Percentiles rank a stretch among this genome's conserved stretches.
phyloP scores from a whole-genome alignment of 208 protist species.

The Strigomonas galati region DNA sequence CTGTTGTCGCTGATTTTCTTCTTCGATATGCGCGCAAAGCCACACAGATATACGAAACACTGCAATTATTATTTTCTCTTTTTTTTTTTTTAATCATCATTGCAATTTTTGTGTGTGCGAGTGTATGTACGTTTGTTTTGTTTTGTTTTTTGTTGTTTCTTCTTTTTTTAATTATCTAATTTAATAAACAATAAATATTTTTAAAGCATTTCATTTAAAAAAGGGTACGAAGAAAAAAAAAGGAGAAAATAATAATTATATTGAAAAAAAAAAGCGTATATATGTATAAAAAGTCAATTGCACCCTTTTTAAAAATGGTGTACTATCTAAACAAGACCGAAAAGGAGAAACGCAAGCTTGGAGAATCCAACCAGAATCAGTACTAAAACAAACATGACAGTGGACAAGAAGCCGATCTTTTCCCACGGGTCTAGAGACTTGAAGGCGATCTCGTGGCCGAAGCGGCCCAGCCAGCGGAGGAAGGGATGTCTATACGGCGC shows the following conservation, averaged over 20 bases:
- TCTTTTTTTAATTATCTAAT: background rate
- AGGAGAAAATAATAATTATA: constrained; percentile 1
- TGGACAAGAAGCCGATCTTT: constrained; percentile 26
- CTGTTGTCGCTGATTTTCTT: background rate
- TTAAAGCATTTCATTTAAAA: constrained; percentile 12
- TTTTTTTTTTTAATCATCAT: constrained; percentile 3
- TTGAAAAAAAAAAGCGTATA: constrained; percentile 4
- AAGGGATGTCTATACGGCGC: constrained; percentile 12
- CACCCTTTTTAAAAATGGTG: background rate
- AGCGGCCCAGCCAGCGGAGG: constrained; percentile 26
- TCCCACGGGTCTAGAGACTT: constrained; percentile 51
- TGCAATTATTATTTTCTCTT: constrained; percentile 6
- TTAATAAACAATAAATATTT: no score
- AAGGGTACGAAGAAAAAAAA: constrained; percentile 8
- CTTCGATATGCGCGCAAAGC: no score
- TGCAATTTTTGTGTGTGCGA: constrained; percentile 13
- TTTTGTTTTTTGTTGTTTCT: background rate
- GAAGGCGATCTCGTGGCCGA: constrained; percentile 50
- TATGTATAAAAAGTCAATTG: constrained; percentile 10
- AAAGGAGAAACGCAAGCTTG: constrained; percentile 7
- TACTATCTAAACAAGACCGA: constrained; percentile 5
- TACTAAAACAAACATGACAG: constrained; percentile 25
- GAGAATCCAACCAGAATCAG: constrained; percentile 20
- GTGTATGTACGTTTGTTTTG: no score
- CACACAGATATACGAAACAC: no score